phyloP scores from a whole-genome alignment of 371 early-diverging fungal species.

The Mortierella sp. region DNA sequence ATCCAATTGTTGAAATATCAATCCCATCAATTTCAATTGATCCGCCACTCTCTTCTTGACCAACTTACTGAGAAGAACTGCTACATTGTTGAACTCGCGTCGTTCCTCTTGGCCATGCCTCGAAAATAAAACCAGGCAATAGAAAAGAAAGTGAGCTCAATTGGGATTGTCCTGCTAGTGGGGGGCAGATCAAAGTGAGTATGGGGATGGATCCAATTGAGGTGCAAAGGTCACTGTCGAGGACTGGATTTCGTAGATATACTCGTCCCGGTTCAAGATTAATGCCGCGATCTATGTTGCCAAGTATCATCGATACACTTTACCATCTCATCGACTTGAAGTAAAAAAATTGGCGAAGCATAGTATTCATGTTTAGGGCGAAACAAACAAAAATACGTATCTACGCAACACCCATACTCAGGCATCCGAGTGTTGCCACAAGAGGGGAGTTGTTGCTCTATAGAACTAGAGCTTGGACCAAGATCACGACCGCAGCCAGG shows the following conservation, averaged over 20 bases:
- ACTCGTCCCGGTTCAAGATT: constrained; percentile 15
- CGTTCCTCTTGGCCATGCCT: constrained; percentile 36
- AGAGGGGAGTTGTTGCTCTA: neutral
- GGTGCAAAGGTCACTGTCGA: constrained; percentile 20
- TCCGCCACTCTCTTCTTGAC: constrained; percentile 70
- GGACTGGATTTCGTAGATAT: constrained; percentile 28
- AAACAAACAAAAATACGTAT: constrained; percentile 4
- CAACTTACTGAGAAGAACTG: too few species aligned
- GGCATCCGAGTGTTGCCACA: constrained; percentile 16
- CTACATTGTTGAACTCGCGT: constrained; percentile 23
- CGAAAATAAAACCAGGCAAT: constrained; percentile 21
- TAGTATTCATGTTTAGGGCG: too few species aligned
- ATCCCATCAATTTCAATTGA: constrained; percentile 76
- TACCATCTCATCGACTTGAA: neutral
- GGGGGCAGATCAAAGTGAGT: constrained; percentile 13
- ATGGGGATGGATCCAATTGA: constrained; percentile 9
- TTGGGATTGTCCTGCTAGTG: neutral
- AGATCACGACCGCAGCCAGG: constrained; percentile 11
- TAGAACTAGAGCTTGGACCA: constrained; percentile 5
- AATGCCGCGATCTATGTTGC: constrained; percentile 8
- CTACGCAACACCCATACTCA: constrained; percentile 31
- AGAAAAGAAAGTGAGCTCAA: constrained; percentile 2
- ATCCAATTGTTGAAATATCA: constrained; percentile 74
- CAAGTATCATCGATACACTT: too few species aligned
- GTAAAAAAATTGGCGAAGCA: neutral